Evolutionary conservation across 225 moss, liverwort and hornwort genomes (phyloP).

Genomic region (Rhytidiadelphus loreus): DNA sequence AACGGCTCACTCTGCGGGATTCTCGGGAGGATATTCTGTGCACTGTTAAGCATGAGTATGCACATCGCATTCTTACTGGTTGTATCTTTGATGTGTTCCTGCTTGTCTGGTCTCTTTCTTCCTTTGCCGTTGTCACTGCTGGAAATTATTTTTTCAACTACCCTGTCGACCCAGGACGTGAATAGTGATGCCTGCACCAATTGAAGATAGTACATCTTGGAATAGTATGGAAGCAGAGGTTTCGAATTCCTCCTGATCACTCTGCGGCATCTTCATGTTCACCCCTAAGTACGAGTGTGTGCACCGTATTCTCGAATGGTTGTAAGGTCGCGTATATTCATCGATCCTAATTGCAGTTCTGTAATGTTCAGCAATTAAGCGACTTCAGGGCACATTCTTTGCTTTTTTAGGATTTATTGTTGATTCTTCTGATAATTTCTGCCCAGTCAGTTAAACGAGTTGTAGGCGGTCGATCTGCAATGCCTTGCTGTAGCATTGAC

Average conservation of each 20-base stretch:
- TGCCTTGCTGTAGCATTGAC: not conserved
- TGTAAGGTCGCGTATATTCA: not conserved
- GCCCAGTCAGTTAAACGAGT: not conserved
- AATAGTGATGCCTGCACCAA: too few relatives aligned
- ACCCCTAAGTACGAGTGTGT: not conserved
- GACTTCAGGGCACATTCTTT: not conserved
- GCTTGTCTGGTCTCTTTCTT: not conserved
- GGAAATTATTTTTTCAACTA: too few relatives aligned
- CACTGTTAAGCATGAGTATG: not conserved
- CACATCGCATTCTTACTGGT: not conserved
- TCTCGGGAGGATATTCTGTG: not conserved
- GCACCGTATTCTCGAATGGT: not conserved
- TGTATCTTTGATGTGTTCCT: not conserved
- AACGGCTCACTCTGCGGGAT: not conserved
- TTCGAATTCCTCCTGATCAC: not conserved
- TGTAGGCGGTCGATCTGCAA: not conserved
- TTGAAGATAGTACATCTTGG: too few relatives aligned
- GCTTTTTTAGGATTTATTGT: not conserved
- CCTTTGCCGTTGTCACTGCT: not conserved
- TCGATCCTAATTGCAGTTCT: too few relatives aligned
- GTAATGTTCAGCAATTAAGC: too few relatives aligned
- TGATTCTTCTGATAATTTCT: not conserved
- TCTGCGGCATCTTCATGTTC: not conserved
- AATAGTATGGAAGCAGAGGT: not conserved
- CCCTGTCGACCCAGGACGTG: not conserved